Evolutionary conservation across 176 grass and related monocot species (phyloP), one percentile per base, ranked within the genome.

Genomic region (Pontederia crassipes): DNA sequence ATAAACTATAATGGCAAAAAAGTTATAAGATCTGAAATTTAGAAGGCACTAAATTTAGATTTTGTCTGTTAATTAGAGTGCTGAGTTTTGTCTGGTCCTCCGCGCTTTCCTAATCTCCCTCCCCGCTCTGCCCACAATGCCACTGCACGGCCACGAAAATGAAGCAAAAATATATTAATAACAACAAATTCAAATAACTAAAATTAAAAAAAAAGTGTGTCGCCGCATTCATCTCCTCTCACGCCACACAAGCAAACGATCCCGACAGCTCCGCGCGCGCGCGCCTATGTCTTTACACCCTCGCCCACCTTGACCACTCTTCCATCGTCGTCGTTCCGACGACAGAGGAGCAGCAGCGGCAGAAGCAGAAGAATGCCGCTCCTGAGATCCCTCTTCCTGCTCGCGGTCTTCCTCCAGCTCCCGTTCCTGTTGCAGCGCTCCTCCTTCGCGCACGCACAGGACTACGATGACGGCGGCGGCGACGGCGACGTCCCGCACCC

Each of bases 361-460:
- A 47, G 0, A 10, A 16, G 17, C 14, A 65, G 46, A 65, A 65
- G 62, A 65, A 65, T 65, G 62, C 47, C 62, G 48, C 48, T 28
- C 45, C 17, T 11, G 18, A 50, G 62, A 50, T 17, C 62, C 4
- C 47, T 14, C 26, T 45, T 49, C 58, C 32, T 40, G 6, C 48
- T 69, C 17, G 64, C 45, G 65, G 46, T 64, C 20, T 17, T 71
- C 55, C 20, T 69, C 48, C 20, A 24, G 20, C 9, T 74, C 8
- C 50, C 50, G n/a, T 60, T 73, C 52, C 17, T 70, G 52, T 40
- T 66, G 10, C 12, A 40, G 32, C 28, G 12, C 17, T 51, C 62
- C 14, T 61, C 61, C 9, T 17, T 53, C 10, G 53, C 68, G 0
- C 53, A 13, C 26, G 87, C 81, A 28, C 87, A 92, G 66, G 84